These are phyloP conservation scores for Xylaria multiplex DNA, from an alignment of 2,329 filamentous ascomycete species.

Conservation along the genomic window DNA sequence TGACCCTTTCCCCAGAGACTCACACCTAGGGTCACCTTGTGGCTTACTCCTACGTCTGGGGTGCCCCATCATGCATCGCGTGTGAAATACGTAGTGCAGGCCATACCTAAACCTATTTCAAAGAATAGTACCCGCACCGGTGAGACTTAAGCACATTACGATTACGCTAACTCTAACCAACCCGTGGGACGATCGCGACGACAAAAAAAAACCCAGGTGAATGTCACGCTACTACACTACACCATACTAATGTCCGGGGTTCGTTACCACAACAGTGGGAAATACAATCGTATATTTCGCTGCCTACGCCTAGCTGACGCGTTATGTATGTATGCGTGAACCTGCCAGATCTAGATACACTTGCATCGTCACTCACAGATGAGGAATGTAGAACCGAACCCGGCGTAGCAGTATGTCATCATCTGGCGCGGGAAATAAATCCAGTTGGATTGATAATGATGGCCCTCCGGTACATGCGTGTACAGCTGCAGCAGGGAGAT, in stretches of 20 bases:
- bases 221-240: slow-evolving; percentile 12
- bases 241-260: neutral
- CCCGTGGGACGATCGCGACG: no score
- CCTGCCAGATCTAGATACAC: slow-evolving; percentile 25
- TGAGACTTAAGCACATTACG: neutral
- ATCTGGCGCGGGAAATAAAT: neutral
- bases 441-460: neutral
- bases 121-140: neutral
- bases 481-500: no score
- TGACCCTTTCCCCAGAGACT: neutral
- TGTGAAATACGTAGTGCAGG: neutral
- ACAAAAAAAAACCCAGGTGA: neutral
- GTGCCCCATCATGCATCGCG: neutral
- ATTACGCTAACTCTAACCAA: neutral
- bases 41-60: slow-evolving; percentile 18
- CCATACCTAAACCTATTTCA: no score
- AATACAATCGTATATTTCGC: neutral
- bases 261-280: slow-evolving; percentile 21
- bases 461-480: neutral
- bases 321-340: slow-evolving; percentile 6
- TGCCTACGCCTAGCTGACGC: neutral
- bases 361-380: slow-evolving; percentile 9
- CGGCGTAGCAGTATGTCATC: neutral
- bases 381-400: slow-evolving; percentile 17
- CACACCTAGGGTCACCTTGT: slow-evolving; percentile 1